These are phyloP conservation scores for Aegilops umbellulata DNA, from an alignment of 176 grass and related monocot species.

Conservation along the genomic window DNA sequence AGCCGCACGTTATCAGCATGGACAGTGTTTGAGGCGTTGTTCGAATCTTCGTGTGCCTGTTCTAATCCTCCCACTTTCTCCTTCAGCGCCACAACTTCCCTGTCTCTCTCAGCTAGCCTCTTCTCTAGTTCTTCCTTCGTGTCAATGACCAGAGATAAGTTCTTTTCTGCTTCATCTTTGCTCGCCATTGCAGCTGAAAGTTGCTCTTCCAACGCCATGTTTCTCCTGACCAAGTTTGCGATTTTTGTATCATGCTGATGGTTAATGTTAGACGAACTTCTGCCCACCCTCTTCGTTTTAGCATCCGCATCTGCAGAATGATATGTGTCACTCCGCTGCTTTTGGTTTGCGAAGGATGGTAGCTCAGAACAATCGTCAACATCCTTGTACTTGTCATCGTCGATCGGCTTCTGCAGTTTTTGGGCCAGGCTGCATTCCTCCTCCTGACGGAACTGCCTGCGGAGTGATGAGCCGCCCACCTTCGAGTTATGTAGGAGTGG, in stretches of 20 bases:
- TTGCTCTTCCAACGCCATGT: slow-evolving; percentile 56
- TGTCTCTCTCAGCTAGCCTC: slow-evolving; percentile 58
- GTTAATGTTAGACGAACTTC: slow-evolving; percentile 59
- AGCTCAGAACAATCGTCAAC: slow-evolving; percentile 38
- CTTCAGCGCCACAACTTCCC: slow-evolving; percentile 61
- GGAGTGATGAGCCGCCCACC: slow-evolving; percentile 58
- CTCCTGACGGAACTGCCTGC: slow-evolving; percentile 74
- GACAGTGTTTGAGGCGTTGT: slow-evolving; percentile 70
- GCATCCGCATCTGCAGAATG: slow-evolving; percentile 45
- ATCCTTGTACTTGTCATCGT: slow-evolving; percentile 69
- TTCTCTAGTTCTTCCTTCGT: slow-evolving; percentile 71
- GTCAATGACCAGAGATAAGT: slow-evolving; percentile 58
- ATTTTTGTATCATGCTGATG: slow-evolving; percentile 64
- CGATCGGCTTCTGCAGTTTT: slow-evolving; percentile 76
- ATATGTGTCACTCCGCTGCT: neutral
- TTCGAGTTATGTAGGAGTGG: slow-evolving; percentile 47
- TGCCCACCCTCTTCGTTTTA: slow-evolving; percentile 40
- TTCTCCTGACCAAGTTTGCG: slow-evolving; percentile 53
- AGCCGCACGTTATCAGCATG: slow-evolving; percentile 88
- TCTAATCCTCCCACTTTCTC: slow-evolving; percentile 77
- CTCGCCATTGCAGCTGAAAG: slow-evolving; percentile 43
- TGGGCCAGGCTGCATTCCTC: slow-evolving; percentile 73
- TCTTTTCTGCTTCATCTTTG: slow-evolving; percentile 71
- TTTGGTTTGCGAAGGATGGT: slow-evolving; percentile 36
- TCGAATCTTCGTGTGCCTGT: slow-evolving; percentile 85